Conservation (phyloP, 306 rosid genomes). For the Benincasa hispida region DNA sequence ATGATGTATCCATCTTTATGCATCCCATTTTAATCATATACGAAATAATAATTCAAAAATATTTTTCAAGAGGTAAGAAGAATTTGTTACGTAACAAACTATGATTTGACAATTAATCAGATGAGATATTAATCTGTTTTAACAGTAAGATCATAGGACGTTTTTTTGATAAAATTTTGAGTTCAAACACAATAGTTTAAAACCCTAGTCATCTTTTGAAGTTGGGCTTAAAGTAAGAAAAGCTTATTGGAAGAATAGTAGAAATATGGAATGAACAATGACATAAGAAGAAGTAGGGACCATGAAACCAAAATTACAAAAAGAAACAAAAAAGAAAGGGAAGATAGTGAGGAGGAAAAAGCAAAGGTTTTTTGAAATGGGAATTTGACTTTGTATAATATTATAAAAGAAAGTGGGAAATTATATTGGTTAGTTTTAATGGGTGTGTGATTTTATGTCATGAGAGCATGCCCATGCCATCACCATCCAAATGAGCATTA, state of each 20-base stretch:
- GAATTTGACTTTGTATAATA: not conserved
- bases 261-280: not conserved
- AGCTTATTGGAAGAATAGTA: not conserved
- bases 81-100: no score
- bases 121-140: no score
- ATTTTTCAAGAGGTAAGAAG: no score
- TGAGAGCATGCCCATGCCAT: constrained; percentile 3
- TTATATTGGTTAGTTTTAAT: not conserved
- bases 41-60: no score
- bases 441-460: constrained; percentile 11
- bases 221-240: no score
- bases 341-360: not conserved
- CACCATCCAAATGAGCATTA: constrained; percentile 19
- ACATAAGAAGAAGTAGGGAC: not conserved
- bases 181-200: no score
- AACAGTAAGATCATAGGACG: no score
- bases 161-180: no score
- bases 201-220: no score
- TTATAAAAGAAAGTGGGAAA: not conserved
- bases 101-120: no score
- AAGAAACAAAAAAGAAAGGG: not conserved
- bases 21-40: no score
- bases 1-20: no score
- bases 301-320: not conserved
- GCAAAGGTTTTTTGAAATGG: not conserved